Percentiles rank a stretch among this genome's conserved stretches.
phyloP scores from a whole-genome alignment of 495 filamentous ascomycete genomes.

The Neurospora discreta region DNA sequence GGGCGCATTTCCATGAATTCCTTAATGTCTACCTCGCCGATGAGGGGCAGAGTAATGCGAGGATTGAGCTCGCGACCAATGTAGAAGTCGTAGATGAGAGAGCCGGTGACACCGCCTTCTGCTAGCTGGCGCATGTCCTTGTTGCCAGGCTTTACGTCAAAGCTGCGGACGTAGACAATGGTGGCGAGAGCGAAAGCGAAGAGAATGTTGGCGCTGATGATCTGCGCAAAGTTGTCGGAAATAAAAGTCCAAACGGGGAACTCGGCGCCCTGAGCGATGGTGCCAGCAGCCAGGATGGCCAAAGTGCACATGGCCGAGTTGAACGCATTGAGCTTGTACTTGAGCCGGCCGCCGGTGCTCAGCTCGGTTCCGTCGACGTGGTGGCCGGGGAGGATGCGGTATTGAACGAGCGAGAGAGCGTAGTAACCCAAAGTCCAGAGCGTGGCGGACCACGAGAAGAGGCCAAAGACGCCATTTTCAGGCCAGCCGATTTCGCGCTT shows the following conservation, averaged over 20 bases:
- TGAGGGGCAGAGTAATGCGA: conserved; percentile 62
- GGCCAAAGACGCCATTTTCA: conserved; percentile 49
- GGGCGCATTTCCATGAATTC: conserved; percentile 83
- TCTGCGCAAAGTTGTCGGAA: conserved; percentile 76
- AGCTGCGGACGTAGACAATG: conserved; percentile 72
- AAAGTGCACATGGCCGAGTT: conserved; percentile 60
- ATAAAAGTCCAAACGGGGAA: conserved; percentile 90
- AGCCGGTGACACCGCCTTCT: conserved; percentile 70
- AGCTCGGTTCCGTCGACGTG: conserved; percentile 60
- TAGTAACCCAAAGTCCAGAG: conserved; percentile 69
- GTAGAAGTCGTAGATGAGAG: conserved; percentile 89
- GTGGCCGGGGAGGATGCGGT: conserved; percentile 67
- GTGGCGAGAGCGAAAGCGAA: conserved; percentile 56
- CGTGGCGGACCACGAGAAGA: conserved; percentile 49
- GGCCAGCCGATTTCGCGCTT: conserved; percentile 77
- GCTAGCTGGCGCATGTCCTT: conserved; percentile 65
- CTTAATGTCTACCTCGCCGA: conserved; percentile 85
- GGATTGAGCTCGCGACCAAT: conserved; percentile 97
- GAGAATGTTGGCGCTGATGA: conserved; percentile 73
- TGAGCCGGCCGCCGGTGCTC: conserved; percentile 58
- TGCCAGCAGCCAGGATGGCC: conserved; percentile 56
- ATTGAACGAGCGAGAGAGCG: conserved; percentile 59
- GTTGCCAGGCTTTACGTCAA: conserved; percentile 63
- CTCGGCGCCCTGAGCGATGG: conserved; percentile 61
- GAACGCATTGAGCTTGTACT: conserved; percentile 92